Evolutionary conservation across 2,329 filamentous ascomycete species (phyloP).

Genomic region (Harringtonia lauricola): DNA sequence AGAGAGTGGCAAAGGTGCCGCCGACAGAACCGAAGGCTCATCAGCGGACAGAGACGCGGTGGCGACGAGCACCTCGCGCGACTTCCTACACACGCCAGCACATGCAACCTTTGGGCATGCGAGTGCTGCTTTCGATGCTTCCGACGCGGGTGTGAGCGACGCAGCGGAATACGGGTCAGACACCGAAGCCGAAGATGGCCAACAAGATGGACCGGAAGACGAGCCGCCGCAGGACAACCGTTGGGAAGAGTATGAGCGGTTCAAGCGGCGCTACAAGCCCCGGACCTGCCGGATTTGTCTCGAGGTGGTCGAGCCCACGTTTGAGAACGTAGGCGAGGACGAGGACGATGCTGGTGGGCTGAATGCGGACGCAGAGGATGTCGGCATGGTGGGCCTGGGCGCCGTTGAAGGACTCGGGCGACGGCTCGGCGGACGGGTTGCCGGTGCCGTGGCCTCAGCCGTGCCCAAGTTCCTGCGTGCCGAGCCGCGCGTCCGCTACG

Average conservation of each 20-base stretch:
- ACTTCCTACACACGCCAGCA: neutral
- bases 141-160: neutral
- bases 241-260: slow-evolving; percentile 6
- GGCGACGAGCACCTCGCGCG: neutral
- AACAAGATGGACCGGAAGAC: neutral
- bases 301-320: slow-evolving; percentile 49
- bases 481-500: slow-evolving; percentile 37
- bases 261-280: slow-evolving; percentile 46
- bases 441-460: slow-evolving; percentile 5
- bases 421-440: slow-evolving; percentile 1
- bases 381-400: neutral
- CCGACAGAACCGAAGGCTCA: neutral
- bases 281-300: slow-evolving; percentile 85
- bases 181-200: neutral
- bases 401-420: neutral
- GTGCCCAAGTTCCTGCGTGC: slow-evolving; percentile 20
- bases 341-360: neutral
- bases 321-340: slow-evolving; percentile 18
- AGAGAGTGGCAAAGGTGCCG: neutral
- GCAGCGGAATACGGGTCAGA: too few species aligned
- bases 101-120: neutral
- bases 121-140: neutral
- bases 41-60: neutral
- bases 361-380: neutral
- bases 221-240: slow-evolving; percentile 13